Percentiles rank a stretch among this genome's conserved stretches.
phyloP scores from a whole-genome alignment of 805 yeast species.

The Candida awuae region DNA sequence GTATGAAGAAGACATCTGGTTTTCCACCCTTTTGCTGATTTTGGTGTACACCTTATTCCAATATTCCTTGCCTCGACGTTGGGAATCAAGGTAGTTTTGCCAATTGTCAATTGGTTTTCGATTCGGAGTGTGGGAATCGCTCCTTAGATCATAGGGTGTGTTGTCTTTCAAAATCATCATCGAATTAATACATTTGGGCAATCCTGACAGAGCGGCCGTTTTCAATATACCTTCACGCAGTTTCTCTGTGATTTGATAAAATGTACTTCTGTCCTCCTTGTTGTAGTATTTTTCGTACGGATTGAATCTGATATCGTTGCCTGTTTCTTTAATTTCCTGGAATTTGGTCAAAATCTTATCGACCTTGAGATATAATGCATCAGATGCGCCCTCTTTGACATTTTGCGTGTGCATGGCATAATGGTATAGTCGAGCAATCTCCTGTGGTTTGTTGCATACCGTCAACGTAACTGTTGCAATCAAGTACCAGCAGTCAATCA shows the following conservation, averaged over 20 bases:
- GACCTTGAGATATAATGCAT: slow-evolving; percentile 15
- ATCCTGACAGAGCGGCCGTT: slow-evolving; percentile 70
- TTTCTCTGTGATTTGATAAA: slow-evolving; percentile 33
- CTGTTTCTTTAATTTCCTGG: slow-evolving; percentile 15
- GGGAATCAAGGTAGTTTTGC: slow-evolving; percentile 15
- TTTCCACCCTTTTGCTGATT: slow-evolving; percentile 56
- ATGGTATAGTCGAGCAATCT: slow-evolving; percentile 65
- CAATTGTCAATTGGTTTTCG: slow-evolving; percentile 14
- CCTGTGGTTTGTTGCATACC: slow-evolving; percentile 76
- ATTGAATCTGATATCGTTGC: slow-evolving; percentile 11
- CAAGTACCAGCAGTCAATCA: slow-evolving; percentile 61
- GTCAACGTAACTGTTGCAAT: slow-evolving; percentile 76
- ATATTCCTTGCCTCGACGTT: slow-evolving; percentile 48
- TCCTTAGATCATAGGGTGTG: slow-evolving; percentile 48
- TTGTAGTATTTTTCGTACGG: slow-evolving; percentile 11
- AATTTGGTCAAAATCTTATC: slow-evolving; percentile 21
- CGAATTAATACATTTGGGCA: slow-evolving; percentile 80
- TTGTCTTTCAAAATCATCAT: slow-evolving; percentile 53
- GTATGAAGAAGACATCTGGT: slow-evolving; percentile 64
- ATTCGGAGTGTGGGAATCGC: slow-evolving; percentile 13
- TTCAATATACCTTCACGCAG: slow-evolving; percentile 74
- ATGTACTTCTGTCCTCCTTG: not conserved
- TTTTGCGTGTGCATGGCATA: slow-evolving; percentile 42
- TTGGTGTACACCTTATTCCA: slow-evolving; percentile 75
- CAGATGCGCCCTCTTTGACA: slow-evolving; percentile 11